Conservation (phyloP, 2,329 filamentous ascomycete genomes). For the Alternaria sp. region DNA sequence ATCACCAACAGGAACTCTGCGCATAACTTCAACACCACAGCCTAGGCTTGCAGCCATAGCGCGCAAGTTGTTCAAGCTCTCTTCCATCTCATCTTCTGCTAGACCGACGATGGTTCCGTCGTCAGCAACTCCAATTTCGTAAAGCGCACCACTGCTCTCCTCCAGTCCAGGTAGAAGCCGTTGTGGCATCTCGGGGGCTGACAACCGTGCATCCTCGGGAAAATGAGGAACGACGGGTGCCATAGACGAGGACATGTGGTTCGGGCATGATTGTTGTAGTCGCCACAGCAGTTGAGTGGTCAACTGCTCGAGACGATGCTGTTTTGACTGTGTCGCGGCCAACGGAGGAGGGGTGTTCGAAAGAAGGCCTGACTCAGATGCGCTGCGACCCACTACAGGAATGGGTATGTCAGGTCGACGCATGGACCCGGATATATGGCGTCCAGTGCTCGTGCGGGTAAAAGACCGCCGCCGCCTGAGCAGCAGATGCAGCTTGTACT, state of each 20-base stretch:
- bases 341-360: slow-evolving; percentile 50
- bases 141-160: slow-evolving; percentile 90
- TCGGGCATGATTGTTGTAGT: slow-evolving; percentile 90
- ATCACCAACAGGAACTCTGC: slow-evolving; percentile 83
- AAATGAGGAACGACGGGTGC: slow-evolving; percentile 78
- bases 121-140: slow-evolving; percentile 96
- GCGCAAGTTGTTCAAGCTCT: slow-evolving; percentile 83
- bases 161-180: slow-evolving; percentile 78
- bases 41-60: slow-evolving; percentile 94
- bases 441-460: slow-evolving; percentile 72
- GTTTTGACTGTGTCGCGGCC: slow-evolving; percentile 73
- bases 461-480: slow-evolving; percentile 80
- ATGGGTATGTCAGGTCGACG: slow-evolving; percentile 52
- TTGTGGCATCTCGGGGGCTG: slow-evolving; percentile 60
- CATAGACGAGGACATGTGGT: slow-evolving; percentile 81
- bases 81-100: slow-evolving; percentile 88
- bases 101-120: slow-evolving; percentile 91
- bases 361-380: slow-evolving; percentile 41
- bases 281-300: slow-evolving; percentile 96
- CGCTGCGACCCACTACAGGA: slow-evolving; percentile 35
- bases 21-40: slow-evolving; percentile 81
- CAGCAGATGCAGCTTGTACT: slow-evolving; percentile 94
- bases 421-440: slow-evolving; percentile 61
- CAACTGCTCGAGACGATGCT: slow-evolving; percentile 85
- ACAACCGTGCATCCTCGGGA: slow-evolving; percentile 73